Base-by-base conservation (phyloP, 169 alveolate genomes). In the Plasmodium falciparum region DNA sequence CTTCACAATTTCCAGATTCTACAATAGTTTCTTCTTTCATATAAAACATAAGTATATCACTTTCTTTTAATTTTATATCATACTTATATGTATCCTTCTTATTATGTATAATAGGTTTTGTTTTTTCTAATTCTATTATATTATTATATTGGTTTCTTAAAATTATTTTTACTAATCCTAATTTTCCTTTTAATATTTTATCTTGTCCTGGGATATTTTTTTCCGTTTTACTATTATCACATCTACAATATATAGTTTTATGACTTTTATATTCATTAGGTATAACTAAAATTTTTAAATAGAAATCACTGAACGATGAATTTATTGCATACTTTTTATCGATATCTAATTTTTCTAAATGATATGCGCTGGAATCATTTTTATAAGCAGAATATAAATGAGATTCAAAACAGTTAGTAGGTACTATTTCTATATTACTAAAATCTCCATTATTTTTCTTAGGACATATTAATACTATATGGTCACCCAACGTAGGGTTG, bases 161-260 rank as follows among this genome's bases (percentile, higher is more conserved):
- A 22, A 76, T 69, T 47, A 76, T 76, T 76, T 76, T 76, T 12
- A 76, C 89, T 76, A 76, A 9, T 15, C 89, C 89, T 63, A 39
- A 13, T 63, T 76, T 76, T n/a, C 89, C 89, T 63, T 63, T n/a
- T 12, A n/a, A 22, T 47, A 22, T 17, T 45, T 47, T 6, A 3
- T 33, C 43, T 11, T 4, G 1, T 3, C 12, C 70, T 39, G 47
- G 47, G 24, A 59, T 13, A 12, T 24, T 33, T 20, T 47, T 47
- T 50, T 76, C 17, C 58, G 89, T 76, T 76, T 76, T 63, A n/a
- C 59, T 63, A 13, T 76, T 76, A 26, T 76, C 89, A 49, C 89
- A 76, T 49, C 89, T 45, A 39, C 89, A 76, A 49, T 76, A 76
- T 8, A 76, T 76, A 24, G 70, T 76, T 63, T 76, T 76, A 67